phyloP scores from a whole-genome alignment of 1,284 basidiomycete genomes.

The Ganoderma sinense region DNA sequence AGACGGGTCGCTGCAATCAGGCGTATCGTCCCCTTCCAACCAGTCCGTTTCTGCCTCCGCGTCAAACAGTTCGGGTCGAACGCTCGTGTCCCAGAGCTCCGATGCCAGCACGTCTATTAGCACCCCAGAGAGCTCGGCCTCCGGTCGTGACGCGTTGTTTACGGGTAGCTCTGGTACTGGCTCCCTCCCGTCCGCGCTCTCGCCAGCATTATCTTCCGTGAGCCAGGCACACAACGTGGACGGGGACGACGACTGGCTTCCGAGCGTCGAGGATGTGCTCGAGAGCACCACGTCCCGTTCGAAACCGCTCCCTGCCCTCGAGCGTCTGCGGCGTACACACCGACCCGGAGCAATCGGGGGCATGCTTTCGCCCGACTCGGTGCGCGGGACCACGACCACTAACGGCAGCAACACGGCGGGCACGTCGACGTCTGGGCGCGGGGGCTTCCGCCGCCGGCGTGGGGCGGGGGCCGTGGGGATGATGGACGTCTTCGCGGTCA shows the following conservation, averaged over 20 bases:
- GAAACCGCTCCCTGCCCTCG: constrained; percentile 78
- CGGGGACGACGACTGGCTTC: constrained; percentile 55
- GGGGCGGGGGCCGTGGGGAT: constrained; percentile 60
- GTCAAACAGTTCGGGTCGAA: constrained; percentile 42
- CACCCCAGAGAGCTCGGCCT: constrained; percentile 31
- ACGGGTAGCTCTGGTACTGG: constrained; percentile 12
- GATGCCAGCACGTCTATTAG: constrained; percentile 26
- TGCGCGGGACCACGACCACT: constrained; percentile 19
- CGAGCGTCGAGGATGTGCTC: constrained; percentile 67
- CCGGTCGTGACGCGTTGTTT: constrained; percentile 11
- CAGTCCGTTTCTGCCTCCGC: constrained; percentile 34
- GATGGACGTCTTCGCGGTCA: constrained; percentile 84
- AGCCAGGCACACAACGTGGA: constrained; percentile 21
- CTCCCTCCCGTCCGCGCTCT: constrained; percentile 14
- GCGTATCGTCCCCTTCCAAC: constrained; percentile 41
- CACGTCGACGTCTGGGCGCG: constrained; percentile 16
- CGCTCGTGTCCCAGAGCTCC: constrained; percentile 37
- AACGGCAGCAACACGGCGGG: constrained; percentile 6
- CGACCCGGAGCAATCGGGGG: constrained; percentile 24
- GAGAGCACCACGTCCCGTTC: constrained; percentile 81
- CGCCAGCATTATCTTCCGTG: constrained; percentile 14
- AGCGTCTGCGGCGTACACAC: constrained; percentile 67
- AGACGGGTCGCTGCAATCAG: constrained; percentile 30
- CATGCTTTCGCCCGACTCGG: constrained; percentile 22
- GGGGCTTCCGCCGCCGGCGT: constrained; percentile 30